These are phyloP conservation scores for Fusarium pilosicola DNA, from an alignment of 2,329 filamentous ascomycete species.

Conservation along the genomic window DNA sequence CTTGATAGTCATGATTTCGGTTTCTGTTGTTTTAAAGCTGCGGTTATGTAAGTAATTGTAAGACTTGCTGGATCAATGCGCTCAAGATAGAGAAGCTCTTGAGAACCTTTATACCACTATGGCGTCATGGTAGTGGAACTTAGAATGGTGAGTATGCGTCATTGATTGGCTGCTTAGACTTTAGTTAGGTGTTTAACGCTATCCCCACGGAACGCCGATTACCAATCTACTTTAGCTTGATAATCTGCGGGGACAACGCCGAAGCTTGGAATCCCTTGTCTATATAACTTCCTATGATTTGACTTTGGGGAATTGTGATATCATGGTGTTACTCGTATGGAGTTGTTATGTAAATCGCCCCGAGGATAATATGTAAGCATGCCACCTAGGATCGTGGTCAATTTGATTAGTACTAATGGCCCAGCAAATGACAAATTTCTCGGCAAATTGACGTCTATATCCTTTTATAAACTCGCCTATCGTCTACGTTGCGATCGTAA, in stretches of 20 bases:
- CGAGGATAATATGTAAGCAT: neutral
- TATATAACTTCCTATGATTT: neutral
- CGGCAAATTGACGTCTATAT: neutral
- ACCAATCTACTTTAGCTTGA: conserved; percentile 1
- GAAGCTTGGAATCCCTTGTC: neutral
- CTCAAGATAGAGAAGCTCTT: neutral
- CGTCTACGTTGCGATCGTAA: neutral
- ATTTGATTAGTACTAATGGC: neutral
- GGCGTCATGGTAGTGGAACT: neutral
- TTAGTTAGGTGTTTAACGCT: neutral
- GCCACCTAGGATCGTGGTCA: neutral
- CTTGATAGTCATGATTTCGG: conserved; percentile 4
- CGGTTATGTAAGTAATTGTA: neutral
- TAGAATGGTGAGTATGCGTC: neutral
- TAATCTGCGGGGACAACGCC: neutral
- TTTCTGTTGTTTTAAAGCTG: neutral
- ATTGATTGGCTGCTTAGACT: neutral
- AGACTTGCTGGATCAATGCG: neutral
- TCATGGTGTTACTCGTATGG: neutral
- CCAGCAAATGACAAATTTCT: neutral
- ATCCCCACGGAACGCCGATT: neutral
- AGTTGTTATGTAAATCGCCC: neutral
- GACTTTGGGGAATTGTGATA: neutral
- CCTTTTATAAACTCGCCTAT: neutral
- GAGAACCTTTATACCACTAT: neutral